These are phyloP conservation scores for Lolium multiflorum DNA, from an alignment of 176 grass and related monocot species.

Conservation along the genomic window DNA sequence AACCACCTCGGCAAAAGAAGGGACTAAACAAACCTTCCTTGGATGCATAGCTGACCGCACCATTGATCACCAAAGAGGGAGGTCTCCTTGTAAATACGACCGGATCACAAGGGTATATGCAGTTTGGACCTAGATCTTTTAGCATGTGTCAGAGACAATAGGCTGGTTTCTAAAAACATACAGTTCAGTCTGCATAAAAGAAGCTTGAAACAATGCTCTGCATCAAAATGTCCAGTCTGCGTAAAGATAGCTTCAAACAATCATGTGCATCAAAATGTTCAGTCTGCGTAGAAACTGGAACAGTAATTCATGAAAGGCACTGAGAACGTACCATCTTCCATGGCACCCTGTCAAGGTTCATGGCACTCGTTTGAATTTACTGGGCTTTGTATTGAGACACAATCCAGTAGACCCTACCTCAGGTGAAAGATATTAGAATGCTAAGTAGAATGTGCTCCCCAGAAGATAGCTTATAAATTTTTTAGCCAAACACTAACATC, in stretches of 20 bases:
- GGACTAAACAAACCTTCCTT: background rate
- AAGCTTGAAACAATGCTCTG: background rate
- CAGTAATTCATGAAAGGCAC: too few species aligned
- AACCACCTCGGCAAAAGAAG: slow-evolving; percentile 14
- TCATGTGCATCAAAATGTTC: background rate
- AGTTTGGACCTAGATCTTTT: slow-evolving; percentile 54
- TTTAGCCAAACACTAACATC: too few species aligned
- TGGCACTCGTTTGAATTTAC: too few species aligned
- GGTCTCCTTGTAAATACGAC: slow-evolving; percentile 35
- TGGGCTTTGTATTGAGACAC: too few species aligned
- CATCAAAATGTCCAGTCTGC: background rate
- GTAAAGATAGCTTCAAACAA: slow-evolving; percentile 1
- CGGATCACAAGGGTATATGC: slow-evolving; percentile 59
- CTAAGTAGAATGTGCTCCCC: too few species aligned
- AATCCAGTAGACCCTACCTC: too few species aligned
- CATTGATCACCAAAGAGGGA: too few species aligned
- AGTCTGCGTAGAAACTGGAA: background rate
- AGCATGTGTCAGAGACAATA: slow-evolving; percentile 19
- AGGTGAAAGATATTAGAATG: too few species aligned
- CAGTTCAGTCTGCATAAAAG: background rate
- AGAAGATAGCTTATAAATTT: too few species aligned
- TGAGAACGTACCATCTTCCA: too few species aligned
- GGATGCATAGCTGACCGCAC: too few species aligned
- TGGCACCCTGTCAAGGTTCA: too few species aligned
- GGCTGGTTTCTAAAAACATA: background rate